Evolutionary conservation across 192 early-diverging fungal species (phyloP).

Genomic region (Podila clonocystis): DNA sequence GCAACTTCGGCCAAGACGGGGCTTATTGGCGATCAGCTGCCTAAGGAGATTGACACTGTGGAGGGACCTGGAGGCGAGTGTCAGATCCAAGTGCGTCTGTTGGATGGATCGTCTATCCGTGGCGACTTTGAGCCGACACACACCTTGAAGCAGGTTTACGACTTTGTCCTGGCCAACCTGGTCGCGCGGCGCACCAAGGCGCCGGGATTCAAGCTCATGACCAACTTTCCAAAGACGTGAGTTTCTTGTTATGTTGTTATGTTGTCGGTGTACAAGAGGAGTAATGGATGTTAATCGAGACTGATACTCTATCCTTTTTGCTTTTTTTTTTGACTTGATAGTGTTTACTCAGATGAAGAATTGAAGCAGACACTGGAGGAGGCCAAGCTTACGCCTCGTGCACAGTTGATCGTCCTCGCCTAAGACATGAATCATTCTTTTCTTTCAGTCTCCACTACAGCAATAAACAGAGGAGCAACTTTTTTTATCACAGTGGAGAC

Average conservation of each 20-base stretch:
- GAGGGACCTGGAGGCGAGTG: slow-evolving; percentile 43
- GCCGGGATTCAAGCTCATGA: slow-evolving; percentile 37
- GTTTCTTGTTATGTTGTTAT: not conserved
- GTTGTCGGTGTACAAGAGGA: not conserved
- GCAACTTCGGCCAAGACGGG: slow-evolving; percentile 39
- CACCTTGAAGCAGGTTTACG: slow-evolving; percentile 19
- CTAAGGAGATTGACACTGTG: slow-evolving; percentile 14
- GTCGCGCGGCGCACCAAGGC: slow-evolving; percentile 30
- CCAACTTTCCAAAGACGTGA: slow-evolving; percentile 43
- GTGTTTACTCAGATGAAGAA: slow-evolving; percentile 25
- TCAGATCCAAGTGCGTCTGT: slow-evolving; percentile 40
- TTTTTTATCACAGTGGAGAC: no score
- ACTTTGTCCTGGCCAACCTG: slow-evolving; percentile 44
- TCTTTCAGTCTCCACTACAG: not conserved
- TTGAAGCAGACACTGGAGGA: slow-evolving; percentile 38
- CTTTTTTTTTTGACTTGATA: not conserved
- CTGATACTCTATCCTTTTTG: not conserved
- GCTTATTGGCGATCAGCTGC: slow-evolving; percentile 18
- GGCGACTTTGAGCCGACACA: slow-evolving; percentile 43
- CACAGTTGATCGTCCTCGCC: slow-evolving; percentile 31
- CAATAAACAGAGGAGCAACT: no score
- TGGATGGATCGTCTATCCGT: slow-evolving; percentile 34
- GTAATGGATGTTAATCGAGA: not conserved
- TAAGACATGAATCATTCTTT: not conserved
- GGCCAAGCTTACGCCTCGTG: slow-evolving; percentile 40